These are phyloP conservation scores for Vitis cinerea DNA, from an alignment of 164 flowering plant species.

Conservation along the genomic window DNA sequence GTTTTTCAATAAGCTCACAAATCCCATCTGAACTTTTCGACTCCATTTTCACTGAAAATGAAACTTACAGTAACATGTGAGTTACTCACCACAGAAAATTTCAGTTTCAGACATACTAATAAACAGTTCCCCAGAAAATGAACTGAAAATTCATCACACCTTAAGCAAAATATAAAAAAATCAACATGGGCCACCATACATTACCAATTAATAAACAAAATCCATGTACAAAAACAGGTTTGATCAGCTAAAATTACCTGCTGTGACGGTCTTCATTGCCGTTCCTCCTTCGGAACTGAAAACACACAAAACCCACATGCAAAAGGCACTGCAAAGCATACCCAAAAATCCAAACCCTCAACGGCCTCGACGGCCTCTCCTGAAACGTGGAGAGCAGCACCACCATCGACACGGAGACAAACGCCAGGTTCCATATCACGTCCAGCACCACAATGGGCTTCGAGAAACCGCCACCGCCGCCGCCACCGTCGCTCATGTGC, in stretches of 20 bases:
- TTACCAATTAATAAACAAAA: background rate
- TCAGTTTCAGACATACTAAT: no score
- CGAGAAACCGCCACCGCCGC: conserved; percentile 20
- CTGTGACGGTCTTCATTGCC: conserved; percentile 12
- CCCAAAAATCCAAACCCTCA: conserved; percentile 65
- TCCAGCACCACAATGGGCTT: conserved; percentile 57
- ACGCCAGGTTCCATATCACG: conserved; percentile 65
- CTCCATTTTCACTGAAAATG: no score
- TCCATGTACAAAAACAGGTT: no score
- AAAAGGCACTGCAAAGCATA: conserved; percentile 64
- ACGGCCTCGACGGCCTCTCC: conserved; percentile 59
- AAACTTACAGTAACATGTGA: no score
- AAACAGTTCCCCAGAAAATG: no score
- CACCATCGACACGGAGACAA: conserved; percentile 41
- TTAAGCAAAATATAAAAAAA: no score
- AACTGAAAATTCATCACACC: no score
- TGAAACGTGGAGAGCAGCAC: conserved; percentile 35
- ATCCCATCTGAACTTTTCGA: no score
- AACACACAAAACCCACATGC: conserved; percentile 57
- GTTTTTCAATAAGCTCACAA: no score
- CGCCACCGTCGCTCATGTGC: no score
- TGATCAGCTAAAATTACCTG: conserved; percentile 22
- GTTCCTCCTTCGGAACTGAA: conserved; percentile 34
- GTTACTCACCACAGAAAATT: no score
- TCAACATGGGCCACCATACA: background rate